Conservation (phyloP, 2,329 filamentous ascomycete species). For the Harringtonia aguacate region DNA sequence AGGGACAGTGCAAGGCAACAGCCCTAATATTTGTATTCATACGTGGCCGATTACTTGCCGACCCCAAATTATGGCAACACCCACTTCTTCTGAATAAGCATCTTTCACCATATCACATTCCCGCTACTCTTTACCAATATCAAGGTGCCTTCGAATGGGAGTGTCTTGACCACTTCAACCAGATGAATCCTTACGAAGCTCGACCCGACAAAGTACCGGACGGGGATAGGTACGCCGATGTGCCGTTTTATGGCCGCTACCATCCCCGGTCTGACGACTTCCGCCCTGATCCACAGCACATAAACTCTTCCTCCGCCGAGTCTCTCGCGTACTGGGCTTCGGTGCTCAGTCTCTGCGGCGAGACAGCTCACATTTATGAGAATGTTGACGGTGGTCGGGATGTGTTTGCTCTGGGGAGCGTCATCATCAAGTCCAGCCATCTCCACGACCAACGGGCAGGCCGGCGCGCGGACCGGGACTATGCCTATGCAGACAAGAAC, state of each 20-base stretch:
- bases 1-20: no score
- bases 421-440: slow-evolving; percentile 28
- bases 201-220: slow-evolving; percentile 20
- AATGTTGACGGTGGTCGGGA: slow-evolving; percentile 24
- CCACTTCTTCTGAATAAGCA: no score
- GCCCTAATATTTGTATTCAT: no score
- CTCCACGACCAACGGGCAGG: slow-evolving; percentile 13
- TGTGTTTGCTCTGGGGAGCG: slow-evolving; percentile 28
- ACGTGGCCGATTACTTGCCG: no score
- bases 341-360: slow-evolving; percentile 21
- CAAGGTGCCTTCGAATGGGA: no score
- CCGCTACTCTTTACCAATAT: no score
- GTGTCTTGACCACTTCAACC: no score
- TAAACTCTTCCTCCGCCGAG: slow-evolving; percentile 14
- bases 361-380: slow-evolving; percentile 20
- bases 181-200: slow-evolving; percentile 16
- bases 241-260: slow-evolving; percentile 22
- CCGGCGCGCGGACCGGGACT: slow-evolving; percentile 19
- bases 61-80: no score
- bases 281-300: slow-evolving; percentile 12
- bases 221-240: slow-evolving; percentile 18
- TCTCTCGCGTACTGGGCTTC: slow-evolving; percentile 21
- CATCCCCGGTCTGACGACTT: slow-evolving; percentile 18
- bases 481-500: slow-evolving; percentile 29
- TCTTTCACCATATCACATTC: no score